A percentile compares a stretch with the other conserved stretches of the same genome.
phyloP scores from a whole-genome alignment of 1,284 basidiomycete genomes.

The Rhizopogon hawkerae region DNA sequence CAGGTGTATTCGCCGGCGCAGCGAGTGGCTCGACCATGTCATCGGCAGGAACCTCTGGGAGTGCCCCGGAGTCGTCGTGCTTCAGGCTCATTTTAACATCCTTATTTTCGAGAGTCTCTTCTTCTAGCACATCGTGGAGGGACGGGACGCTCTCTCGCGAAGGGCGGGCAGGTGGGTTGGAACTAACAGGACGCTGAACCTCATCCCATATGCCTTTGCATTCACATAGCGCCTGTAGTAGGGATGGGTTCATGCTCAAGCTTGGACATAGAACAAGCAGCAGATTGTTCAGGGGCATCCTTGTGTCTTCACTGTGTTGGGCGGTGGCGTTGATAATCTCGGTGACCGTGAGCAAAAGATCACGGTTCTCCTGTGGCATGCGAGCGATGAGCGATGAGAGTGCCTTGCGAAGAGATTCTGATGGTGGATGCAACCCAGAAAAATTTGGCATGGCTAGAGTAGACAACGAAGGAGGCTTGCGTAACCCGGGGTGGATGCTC shows the following conservation, averaged over 20 bases:
- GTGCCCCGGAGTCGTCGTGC: conserved; percentile 13
- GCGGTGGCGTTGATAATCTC: conserved; percentile 68
- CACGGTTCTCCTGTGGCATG: conserved; percentile 64
- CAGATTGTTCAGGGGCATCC: conserved; percentile 79
- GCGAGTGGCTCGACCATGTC: conserved; percentile 1
- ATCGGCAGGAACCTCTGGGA: conserved; percentile 19
- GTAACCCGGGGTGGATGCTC: conserved; percentile 35
- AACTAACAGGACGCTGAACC: conserved; percentile 9
- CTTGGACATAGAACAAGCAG: conserved; percentile 76
- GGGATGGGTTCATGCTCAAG: conserved; percentile 67
- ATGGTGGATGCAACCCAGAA: conserved; percentile 48
- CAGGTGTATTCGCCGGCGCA: conserved; percentile 1
- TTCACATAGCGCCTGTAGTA: conserved; percentile 69
- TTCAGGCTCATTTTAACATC: background rate
- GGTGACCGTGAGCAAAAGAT: conserved; percentile 62
- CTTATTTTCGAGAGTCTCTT: background rate
- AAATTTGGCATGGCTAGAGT: conserved; percentile 66
- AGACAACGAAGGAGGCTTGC: conserved; percentile 70
- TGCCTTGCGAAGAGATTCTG: conserved; percentile 42
- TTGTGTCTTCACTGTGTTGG: conserved; percentile 54
- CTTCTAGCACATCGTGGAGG: conserved; percentile 1
- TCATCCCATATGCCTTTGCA: conserved; percentile 56
- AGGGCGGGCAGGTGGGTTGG: background rate
- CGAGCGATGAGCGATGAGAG: conserved; percentile 53
- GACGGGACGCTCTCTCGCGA: conserved; percentile 2